Base-by-base conservation (phyloP, 371 early-diverging fungal species). In the Choanephora cucurbitarum region DNA sequence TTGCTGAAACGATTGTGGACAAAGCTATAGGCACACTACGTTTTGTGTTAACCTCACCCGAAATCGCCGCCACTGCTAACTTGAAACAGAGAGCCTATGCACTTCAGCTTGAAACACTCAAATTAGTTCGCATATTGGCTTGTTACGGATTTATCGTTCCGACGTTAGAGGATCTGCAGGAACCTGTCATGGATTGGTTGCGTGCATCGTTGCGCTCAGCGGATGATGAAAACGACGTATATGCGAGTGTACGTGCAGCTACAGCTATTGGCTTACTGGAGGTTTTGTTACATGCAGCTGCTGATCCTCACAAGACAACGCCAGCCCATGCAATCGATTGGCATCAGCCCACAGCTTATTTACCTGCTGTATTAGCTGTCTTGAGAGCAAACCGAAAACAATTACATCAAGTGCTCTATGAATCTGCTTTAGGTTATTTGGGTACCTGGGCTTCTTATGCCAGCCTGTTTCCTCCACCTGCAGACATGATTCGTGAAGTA, bases 241-340 rank as follows among this genome's bases (percentile, higher is more conserved):
- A 17, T 24, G 32, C 19, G 17, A n/a, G 13, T 8, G 50, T 34
- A 2, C 57, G 72, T n/a, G 69, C 72, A 0, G 45, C 60, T 0
- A 62, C 70, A 0, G 66, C 64, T 0, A 55, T 73, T 6, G 55
- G 53, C 0, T 19, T 79, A 28, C 42, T 75, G 28, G 71, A 73
- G 19, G 51, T 69, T 4, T 64, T 69, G 19, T 52, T 75, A 21
- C 75, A 82, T 61, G 73, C 74, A 13, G 81, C 81, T 2, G 81
- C 77, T 5, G 82, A 84, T 60, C 80, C 75, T 15, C 85, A 82
- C 50, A 70, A 73, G 24, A 80, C 80, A 0, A 61, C 63, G 2
- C 85, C 85, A 18, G 76, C 74, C 37, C 82, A 82, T 56, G 79
- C 79, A 1, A 75, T 84, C 22, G 77, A 72, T 21, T 84, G 85